Evolutionary conservation across 2,329 filamentous ascomycete genomes (phyloP).

Genomic region (Periglandula ipomoeae): DNA sequence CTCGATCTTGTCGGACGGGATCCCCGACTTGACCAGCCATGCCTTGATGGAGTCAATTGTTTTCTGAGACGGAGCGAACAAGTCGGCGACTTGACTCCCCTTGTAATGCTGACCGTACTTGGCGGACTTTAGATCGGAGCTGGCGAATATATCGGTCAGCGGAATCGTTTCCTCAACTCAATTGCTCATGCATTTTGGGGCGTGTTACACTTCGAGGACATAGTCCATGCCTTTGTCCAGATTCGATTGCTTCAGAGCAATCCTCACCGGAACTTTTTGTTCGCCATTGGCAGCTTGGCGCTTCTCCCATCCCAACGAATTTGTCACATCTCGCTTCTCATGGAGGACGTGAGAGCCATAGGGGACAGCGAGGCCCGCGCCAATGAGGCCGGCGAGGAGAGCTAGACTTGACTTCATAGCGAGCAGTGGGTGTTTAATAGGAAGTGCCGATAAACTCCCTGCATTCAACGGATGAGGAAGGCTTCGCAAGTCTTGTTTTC

Average conservation of each 20-base stretch:
- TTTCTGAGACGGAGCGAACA: conserved; percentile 33
- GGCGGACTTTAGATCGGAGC: conserved; percentile 31
- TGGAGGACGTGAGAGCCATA: conserved; percentile 20
- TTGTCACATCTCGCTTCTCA: conserved; percentile 17
- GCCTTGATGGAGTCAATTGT: conserved; percentile 38
- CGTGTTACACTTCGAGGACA: conserved; percentile 27
- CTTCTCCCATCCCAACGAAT: conserved; percentile 17
- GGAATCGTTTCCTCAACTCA: too few species aligned
- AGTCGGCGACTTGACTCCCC: conserved; percentile 30
- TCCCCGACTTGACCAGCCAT: conserved; percentile 46
- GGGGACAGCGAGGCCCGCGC: conserved; percentile 11
- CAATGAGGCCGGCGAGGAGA: conserved; percentile 12
- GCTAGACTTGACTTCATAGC: conserved; percentile 14
- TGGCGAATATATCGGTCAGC: not conserved
- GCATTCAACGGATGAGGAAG: too few species aligned
- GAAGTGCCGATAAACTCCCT: not conserved
- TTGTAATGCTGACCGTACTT: conserved; percentile 40
- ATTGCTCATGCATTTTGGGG: not conserved
- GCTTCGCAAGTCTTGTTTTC: too few species aligned
- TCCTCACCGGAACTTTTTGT: conserved; percentile 26
- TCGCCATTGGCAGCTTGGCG: conserved; percentile 11
- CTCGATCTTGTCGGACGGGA: conserved; percentile 35
- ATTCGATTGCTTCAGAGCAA: conserved; percentile 36
- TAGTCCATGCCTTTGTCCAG: conserved; percentile 35
- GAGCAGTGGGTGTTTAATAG: not conserved